Evolutionary conservation across 208 protist genomes (phyloP).

Genomic region (Hexamita inflata): DNA sequence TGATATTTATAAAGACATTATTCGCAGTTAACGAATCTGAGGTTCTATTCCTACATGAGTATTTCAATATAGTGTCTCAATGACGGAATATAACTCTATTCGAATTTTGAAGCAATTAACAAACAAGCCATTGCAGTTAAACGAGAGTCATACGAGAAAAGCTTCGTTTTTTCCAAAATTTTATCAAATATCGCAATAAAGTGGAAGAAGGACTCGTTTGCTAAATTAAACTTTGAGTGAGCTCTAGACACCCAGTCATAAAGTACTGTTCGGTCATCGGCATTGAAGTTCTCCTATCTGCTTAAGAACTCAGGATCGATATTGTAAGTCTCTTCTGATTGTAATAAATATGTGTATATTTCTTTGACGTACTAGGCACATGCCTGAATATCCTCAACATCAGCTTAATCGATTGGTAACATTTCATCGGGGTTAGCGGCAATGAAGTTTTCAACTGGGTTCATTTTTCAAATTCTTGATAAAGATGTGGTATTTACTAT

Average conservation of each 20-base stretch:
- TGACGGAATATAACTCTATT: constrained; percentile 24
- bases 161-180: too few species aligned
- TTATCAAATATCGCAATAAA: constrained; percentile 16
- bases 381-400: constrained; percentile 23
- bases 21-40: neutral
- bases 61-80: constrained; percentile 8
- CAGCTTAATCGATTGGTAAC: neutral
- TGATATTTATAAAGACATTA: neutral
- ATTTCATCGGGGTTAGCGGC: constrained; percentile 14
- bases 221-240: constrained; percentile 18
- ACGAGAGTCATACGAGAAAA: neutral
- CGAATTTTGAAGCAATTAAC: constrained; percentile 22
- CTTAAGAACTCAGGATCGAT: neutral
- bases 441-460: too few species aligned
- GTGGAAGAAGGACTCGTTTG: constrained; percentile 25
- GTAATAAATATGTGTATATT: constrained; percentile 11
- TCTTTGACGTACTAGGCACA: constrained; percentile 19
- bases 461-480: too few species aligned
- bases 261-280: neutral
- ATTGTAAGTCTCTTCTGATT: neutral
- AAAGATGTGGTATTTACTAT: too few species aligned
- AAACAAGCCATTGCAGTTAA: neutral
- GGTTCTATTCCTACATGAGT: neutral
- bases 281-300: neutral
- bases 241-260: neutral